phyloP scores from a whole-genome alignment of 2,329 filamentous ascomycete genomes.

The Colletotrichum endophyticum region DNA sequence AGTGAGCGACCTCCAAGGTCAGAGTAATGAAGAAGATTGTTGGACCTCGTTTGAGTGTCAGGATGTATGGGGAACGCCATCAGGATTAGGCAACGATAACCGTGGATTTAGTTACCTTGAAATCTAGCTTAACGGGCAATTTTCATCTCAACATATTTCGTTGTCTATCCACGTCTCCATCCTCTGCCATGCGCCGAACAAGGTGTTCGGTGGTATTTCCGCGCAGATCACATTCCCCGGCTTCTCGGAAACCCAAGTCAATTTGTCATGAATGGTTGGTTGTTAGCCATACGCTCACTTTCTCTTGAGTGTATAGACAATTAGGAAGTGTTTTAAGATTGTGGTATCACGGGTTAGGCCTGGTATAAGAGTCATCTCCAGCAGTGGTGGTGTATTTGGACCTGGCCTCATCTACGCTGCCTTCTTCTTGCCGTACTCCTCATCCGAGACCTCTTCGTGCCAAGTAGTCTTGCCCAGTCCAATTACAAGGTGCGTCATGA shows the following conservation, averaged over 20 bases:
- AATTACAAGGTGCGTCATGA: slow-evolving; percentile 44
- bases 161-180: not conserved
- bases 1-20: not conserved
- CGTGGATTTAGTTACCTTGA: not conserved
- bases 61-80: not conserved
- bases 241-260: not conserved
- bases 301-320: not conserved
- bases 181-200: not conserved
- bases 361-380: not conserved
- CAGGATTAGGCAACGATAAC: not conserved
- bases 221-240: not conserved
- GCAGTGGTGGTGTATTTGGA: not conserved
- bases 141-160: not conserved
- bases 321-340: not conserved
- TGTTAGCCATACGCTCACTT: not conserved
- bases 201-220: not conserved
- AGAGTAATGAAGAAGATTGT: not conserved
- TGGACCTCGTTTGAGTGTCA: not conserved
- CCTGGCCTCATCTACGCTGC: not conserved
- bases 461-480: slow-evolving; percentile 40
- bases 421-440: slow-evolving; percentile 31
- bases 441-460: slow-evolving; percentile 38
- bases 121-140: not conserved
- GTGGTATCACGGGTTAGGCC: not conserved
- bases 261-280: not conserved